Evolutionary conservation across 352 stramenopile species (phyloP).

Genomic region (Phytophthora litchii): DNA sequence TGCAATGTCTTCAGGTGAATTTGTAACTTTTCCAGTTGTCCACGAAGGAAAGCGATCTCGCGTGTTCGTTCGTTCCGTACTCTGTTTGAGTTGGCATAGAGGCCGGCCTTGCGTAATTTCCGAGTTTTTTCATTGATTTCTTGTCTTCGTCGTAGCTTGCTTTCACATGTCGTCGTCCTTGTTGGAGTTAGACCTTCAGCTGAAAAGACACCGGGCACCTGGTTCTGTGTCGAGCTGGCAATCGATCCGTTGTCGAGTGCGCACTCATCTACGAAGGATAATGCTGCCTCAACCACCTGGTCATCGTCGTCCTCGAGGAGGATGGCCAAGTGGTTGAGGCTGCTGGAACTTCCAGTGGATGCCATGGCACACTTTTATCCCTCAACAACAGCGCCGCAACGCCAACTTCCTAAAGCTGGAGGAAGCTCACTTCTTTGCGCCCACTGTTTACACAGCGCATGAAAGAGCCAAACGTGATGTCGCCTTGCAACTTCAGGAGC

Average conservation of each 20-base stretch:
- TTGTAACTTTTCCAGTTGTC: slow-evolving; percentile 38
- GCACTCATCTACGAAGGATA: slow-evolving; percentile 33
- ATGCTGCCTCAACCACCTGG: slow-evolving; percentile 20
- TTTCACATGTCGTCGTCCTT: slow-evolving; percentile 7
- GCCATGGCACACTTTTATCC: no score
- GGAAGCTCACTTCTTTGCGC: no score
- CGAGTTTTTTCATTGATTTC: slow-evolving; percentile 25
- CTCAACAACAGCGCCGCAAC: no score
- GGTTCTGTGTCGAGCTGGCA: background rate
- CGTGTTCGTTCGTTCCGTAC: slow-evolving; percentile 28
- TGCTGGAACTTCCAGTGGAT: no score
- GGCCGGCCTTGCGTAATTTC: slow-evolving; percentile 15
- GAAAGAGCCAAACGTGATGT: no score
- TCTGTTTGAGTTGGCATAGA: slow-evolving; percentile 36
- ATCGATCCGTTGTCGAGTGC: background rate
- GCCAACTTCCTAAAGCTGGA: no score
- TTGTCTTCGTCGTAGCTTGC: slow-evolving; percentile 9
- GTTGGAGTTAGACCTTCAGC: no score
- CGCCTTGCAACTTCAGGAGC: no score
- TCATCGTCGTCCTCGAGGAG: slow-evolving; percentile 21
- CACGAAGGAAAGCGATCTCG: slow-evolving; percentile 44
- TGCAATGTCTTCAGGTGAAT: slow-evolving; percentile 14
- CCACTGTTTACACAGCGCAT: no score
- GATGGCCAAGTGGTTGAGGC: slow-evolving; percentile 26
- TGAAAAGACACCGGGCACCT: no score